A percentile compares a stretch with the other conserved stretches of the same genome.
Conservation (phyloP, 306 rosid genomes). For the Cyamopsis tetragonoloba region DNA sequence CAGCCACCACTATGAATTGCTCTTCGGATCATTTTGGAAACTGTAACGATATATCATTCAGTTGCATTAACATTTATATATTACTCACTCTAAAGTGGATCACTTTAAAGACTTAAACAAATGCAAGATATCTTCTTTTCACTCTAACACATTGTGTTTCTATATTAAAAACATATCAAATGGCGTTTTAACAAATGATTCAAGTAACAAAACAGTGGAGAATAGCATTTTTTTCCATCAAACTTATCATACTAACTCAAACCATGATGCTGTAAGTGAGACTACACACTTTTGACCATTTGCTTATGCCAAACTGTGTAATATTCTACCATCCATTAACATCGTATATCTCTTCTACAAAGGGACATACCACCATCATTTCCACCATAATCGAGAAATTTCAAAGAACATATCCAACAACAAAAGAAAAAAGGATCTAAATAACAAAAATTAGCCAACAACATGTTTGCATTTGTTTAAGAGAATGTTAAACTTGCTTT, state of each 20-base stretch:
- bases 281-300: not conserved
- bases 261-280: not conserved
- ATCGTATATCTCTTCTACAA: not conserved
- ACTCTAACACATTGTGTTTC: not conserved
- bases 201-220: not conserved
- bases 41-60: not conserved
- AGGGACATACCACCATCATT: not conserved
- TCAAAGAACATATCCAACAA: not conserved
- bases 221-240: not conserved
- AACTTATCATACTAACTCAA: not conserved
- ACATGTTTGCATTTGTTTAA: not conserved
- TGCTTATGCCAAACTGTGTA: not conserved
- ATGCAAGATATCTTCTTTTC: not conserved
- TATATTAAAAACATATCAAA: not conserved
- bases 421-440: not conserved
- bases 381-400: not conserved
- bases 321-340: not conserved
- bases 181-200: not conserved
- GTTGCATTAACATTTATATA: not conserved
- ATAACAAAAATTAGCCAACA: not conserved
- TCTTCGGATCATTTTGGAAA: not conserved
- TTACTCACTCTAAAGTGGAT: not conserved
- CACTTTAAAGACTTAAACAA: not conserved
- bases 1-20: not conserved
- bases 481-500: no score